Percentiles rank a stretch among this genome's conserved stretches.
These are phyloP conservation scores for Botrytis aclada DNA, from an alignment of 2,329 filamentous ascomycete genomes.

Conservation along the genomic window DNA sequence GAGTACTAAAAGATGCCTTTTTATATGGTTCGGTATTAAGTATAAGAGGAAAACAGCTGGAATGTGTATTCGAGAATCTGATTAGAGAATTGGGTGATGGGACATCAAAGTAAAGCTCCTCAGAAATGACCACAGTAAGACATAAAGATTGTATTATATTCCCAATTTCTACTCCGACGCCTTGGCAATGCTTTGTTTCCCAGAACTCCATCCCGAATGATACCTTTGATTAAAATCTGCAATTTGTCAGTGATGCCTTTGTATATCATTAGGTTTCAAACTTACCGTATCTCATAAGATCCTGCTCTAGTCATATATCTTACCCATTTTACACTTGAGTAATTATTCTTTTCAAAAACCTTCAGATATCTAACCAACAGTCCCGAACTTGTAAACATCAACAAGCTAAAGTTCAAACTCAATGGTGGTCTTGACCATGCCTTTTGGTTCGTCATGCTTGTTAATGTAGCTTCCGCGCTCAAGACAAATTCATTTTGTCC, in stretches of 20 bases:
- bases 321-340: slow-evolving; percentile 98
- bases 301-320: slow-evolving; percentile 97
- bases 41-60: background rate
- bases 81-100: background rate
- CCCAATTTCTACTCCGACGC: slow-evolving; percentile 16
- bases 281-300: slow-evolving; percentile 90
- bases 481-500: slow-evolving; percentile 97
- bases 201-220: slow-evolving; percentile 15
- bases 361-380: slow-evolving; percentile 92
- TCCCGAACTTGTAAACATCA: slow-evolving; percentile 98
- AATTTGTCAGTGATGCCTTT: slow-evolving; percentile 4
- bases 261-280: slow-evolving; percentile 1
- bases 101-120: background rate
- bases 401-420: slow-evolving; percentile 84
- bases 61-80: background rate
- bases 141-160: slow-evolving; percentile 19
- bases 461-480: slow-evolving; percentile 87
- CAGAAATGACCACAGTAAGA: background rate
- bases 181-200: slow-evolving; percentile 20
- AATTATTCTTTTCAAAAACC: slow-evolving; percentile 99
- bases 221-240: slow-evolving; percentile 24
- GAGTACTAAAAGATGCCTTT: background rate
- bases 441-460: slow-evolving; percentile 97
- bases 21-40: background rate
- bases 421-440: slow-evolving; percentile 93